Evolutionary conservation across 1,139 yeast genomes (phyloP).

Genomic region (Nematodospora anomalae): DNA sequence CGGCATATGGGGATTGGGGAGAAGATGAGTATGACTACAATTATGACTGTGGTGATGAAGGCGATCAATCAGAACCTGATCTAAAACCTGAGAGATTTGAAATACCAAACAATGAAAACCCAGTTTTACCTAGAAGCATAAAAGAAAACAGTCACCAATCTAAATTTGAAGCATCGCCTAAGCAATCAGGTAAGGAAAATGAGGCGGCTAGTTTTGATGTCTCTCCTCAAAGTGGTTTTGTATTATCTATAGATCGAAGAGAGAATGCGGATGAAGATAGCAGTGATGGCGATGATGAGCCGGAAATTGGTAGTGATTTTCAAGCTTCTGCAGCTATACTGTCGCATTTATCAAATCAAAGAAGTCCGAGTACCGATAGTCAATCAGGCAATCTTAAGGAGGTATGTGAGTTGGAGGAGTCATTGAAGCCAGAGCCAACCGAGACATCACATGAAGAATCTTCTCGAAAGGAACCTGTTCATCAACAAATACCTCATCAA

Average conservation of each 20-base stretch:
- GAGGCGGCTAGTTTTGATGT: neutral
- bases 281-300: conserved; percentile 18
- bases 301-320: conserved; percentile 1
- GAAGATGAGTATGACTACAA: conserved; percentile 32
- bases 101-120: conserved; percentile 7
- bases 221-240: conserved; percentile 20
- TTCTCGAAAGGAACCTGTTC: neutral
- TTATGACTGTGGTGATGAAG: conserved; percentile 9
- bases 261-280: conserved; percentile 4
- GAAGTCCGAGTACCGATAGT: neutral
- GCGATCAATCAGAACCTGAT: neutral
- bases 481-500: neutral
- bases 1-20: conserved; percentile 62
- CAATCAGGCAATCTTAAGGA: neutral
- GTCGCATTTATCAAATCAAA: neutral
- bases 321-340: neutral
- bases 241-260: conserved; percentile 36
- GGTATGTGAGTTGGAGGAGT: neutral
- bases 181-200: neutral
- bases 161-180: conserved; percentile 2
- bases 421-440: too few species aligned
- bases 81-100: conserved; percentile 16
- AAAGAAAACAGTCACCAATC: neutral
- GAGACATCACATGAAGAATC: neutral
- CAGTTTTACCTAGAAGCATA: conserved; percentile 8